Evolutionary conservation across 1,284 basidiomycete species (phyloP).

Genomic region (Peniophora sp.): DNA sequence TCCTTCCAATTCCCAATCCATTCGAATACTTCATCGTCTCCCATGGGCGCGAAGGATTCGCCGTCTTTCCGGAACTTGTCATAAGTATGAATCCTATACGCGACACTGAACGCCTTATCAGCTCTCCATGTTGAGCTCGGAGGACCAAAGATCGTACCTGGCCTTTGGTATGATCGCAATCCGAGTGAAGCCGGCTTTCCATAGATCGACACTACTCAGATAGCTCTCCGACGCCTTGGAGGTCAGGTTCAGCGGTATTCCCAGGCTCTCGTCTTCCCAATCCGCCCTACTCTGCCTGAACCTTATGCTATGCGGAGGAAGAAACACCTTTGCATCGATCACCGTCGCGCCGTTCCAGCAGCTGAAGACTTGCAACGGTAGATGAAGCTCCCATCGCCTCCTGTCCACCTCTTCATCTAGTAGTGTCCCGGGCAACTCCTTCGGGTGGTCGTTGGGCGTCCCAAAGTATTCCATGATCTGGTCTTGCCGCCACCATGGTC

Average conservation of each 20-base stretch:
- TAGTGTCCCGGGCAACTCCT: background rate
- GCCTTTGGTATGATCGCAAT: constrained; percentile 1
- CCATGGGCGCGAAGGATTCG: too few relatives aligned
- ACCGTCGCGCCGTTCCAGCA: constrained; percentile 2
- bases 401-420: background rate
- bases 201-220: background rate
- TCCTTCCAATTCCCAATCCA: background rate
- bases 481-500: background rate
- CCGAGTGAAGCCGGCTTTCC: background rate
- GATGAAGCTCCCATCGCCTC: background rate
- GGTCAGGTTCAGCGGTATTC: background rate
- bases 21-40: too few relatives aligned
- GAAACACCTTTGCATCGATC: background rate
- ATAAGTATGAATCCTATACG: background rate
- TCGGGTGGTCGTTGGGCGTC: background rate
- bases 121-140: background rate
- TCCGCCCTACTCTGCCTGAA: background rate
- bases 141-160: background rate
- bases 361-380: background rate
- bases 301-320: background rate
- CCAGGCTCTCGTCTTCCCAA: constrained; percentile 2
- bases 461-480: background rate
- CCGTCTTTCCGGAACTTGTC: background rate
- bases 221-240: background rate
- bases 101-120: background rate